Evolutionary conservation across 2,329 filamentous ascomycete species (phyloP), one percentile per base, ranked within the genome.

Genomic region (Magnaporthiopsis incrustans): DNA sequence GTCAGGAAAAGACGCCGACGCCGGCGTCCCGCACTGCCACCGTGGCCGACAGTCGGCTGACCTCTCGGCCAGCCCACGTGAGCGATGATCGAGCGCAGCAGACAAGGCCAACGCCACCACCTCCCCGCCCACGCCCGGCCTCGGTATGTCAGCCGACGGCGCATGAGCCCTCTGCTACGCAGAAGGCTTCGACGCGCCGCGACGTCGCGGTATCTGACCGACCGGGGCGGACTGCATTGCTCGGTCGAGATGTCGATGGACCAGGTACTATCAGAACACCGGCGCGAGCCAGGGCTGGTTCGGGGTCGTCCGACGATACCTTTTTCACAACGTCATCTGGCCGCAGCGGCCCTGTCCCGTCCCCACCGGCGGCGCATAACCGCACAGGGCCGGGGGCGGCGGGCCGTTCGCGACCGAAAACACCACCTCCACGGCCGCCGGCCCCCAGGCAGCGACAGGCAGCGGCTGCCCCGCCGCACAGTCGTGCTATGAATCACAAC

Each of bases 281-380:
- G 26, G 22, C 25, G 18, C 44, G 60, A 58, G 53, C 33, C 11
- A 63, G 61, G 32, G 25, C 35, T 26, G 53, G 57, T 4, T 63
- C 61, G 25, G 38, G 12, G 6, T 79, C 77, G 5, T 81, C 80
- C 3, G 70, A 80, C 66, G 79, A 82, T 63, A 81, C 77, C 0
- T 82, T 82, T 67, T 78, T 75, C 63, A 73, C 77, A 38, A 70
- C 73, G 58, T 73, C 74, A 57, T 74, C 73, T 30, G 61, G 61
- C 27, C 56, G 30, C 32, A 56, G 30, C 33, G 53, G 33, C 10
- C n/a, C 3, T 25, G 27, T 14, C 32, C 56, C 56, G 5, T 58
- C 61, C 25, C 56, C 61, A 10, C 61, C 61, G 14, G 53, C 61
- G 14, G 53, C 56, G 4, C 26, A 33, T 1, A 11, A 2, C 44